Evolutionary conservation across 2,329 filamentous ascomycete species (phyloP).

Genomic region (Aquanectria penicillioides): DNA sequence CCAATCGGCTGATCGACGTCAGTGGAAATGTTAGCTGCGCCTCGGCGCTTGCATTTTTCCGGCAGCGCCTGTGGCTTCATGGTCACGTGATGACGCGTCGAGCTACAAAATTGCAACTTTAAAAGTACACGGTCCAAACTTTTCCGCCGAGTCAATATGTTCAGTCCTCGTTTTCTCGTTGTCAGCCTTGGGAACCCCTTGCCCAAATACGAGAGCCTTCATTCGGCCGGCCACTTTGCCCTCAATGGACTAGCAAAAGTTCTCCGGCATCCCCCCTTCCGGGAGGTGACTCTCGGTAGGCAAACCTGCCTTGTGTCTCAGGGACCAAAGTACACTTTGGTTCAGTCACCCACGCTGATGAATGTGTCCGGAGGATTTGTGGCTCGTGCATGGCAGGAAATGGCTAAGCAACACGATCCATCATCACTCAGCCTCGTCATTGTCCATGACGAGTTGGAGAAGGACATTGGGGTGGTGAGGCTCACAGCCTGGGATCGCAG

Average conservation of each 20-base stretch:
- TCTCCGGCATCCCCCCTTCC: conserved; percentile 59
- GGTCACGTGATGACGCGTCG: conserved; percentile 45
- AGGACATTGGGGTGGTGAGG: conserved; percentile 72
- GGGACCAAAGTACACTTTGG: conserved; percentile 69
- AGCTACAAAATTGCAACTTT: conserved; percentile 15
- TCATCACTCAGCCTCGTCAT: conserved; percentile 69
- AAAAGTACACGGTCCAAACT: background rate
- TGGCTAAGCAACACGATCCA: conserved; percentile 52
- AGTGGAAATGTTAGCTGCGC: conserved; percentile 35
- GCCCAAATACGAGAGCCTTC: conserved; percentile 79
- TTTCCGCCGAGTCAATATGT: conserved; percentile 42
- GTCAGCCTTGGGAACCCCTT: conserved; percentile 89
- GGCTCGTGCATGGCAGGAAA: conserved; percentile 70
- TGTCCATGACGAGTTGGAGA: conserved; percentile 90
- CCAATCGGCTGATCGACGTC: conserved; percentile 47
- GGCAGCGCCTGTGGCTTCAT: background rate
- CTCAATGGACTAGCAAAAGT: conserved; percentile 68
- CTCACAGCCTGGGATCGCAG: conserved; percentile 72
- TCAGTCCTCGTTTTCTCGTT: conserved; percentile 72
- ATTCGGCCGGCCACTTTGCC: conserved; percentile 86
- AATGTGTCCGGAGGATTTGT: conserved; percentile 83
- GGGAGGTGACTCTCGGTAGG: conserved; percentile 57
- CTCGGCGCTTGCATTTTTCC: conserved; percentile 23
- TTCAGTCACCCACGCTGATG: conserved; percentile 83
- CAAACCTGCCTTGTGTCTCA: conserved; percentile 61